Evolutionary conservation across 208 protist species (phyloP).

Genomic region (Wallacemonas sp.): DNA sequence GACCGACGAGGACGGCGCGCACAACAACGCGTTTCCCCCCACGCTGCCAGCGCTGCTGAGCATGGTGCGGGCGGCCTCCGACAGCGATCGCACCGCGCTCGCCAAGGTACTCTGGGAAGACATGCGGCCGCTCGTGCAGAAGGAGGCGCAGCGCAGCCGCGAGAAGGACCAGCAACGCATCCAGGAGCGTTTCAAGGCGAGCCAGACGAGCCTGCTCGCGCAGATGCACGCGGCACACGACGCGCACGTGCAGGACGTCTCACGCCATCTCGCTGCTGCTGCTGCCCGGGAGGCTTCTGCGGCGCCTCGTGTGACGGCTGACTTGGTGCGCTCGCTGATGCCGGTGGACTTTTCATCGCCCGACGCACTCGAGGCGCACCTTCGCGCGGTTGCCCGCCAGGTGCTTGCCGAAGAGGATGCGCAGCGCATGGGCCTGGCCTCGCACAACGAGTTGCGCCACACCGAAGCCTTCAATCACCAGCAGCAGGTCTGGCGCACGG

Average conservation of each 20-base stretch:
- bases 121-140: constrained; percentile 15
- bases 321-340: neutral
- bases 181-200: constrained; percentile 16
- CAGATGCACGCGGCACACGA: constrained; percentile 14
- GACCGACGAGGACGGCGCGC: constrained; percentile 17
- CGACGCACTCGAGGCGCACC: constrained; percentile 52
- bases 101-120: constrained; percentile 7
- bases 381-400: constrained; percentile 44
- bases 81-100: neutral
- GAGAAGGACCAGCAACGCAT: constrained; percentile 25
- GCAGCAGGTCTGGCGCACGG: constrained; percentile 10
- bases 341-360: constrained; percentile 26
- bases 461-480: neutral
- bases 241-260: neutral
- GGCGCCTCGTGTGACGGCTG: neutral
- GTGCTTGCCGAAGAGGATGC: constrained; percentile 52
- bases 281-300: neutral
- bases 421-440: constrained; percentile 27
- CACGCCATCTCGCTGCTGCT: neutral
- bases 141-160: constrained; percentile 20
- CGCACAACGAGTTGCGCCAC: constrained; percentile 28
- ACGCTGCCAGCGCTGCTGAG: neutral
- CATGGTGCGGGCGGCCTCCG: neutral
- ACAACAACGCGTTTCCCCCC: neutral
- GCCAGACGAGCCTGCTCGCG: neutral